These are phyloP conservation scores for Rhizomucor miehei DNA, from an alignment of 371 early-diverging fungal genomes.

Conservation along the genomic window DNA sequence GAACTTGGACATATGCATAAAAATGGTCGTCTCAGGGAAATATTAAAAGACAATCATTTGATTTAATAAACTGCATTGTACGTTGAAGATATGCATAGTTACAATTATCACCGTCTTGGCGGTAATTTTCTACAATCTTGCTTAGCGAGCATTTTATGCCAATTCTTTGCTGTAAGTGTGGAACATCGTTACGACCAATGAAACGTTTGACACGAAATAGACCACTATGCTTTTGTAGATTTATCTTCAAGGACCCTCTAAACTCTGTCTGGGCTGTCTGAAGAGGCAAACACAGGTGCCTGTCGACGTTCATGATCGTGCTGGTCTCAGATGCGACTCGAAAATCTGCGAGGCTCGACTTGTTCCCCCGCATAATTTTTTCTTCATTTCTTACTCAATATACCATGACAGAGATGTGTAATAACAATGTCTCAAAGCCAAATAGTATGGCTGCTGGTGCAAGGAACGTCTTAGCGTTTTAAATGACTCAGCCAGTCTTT, in stretches of 20 bases:
- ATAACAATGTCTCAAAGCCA: conserved; percentile 47
- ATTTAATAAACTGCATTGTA: too few relatives aligned
- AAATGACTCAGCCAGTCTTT: conserved; percentile 87
- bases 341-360: background rate
- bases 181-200: too few relatives aligned
- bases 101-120: conserved; percentile 21
- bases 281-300: too few relatives aligned
- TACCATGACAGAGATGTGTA: conserved; percentile 23
- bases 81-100: too few relatives aligned
- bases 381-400: background rate
- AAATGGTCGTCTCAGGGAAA: conserved; percentile 14
- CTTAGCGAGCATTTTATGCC: conserved; percentile 32
- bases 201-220: too few relatives aligned
- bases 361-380: background rate
- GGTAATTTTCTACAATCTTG: conserved; percentile 46
- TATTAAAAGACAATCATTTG: conserved; percentile 7
- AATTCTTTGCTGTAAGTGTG: conserved; percentile 23
- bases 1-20: conserved; percentile 25
- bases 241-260: conserved; percentile 35
- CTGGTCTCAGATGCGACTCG: conserved; percentile 13
- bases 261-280: conserved; percentile 26
- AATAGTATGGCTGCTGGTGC: conserved; percentile 87
- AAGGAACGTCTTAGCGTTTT: conserved; percentile 88
- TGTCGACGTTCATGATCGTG: conserved; percentile 2
- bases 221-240: conserved; percentile 25